Conservation (phyloP, 148 eudicot genomes). For the Drosera capensis region DNA sequence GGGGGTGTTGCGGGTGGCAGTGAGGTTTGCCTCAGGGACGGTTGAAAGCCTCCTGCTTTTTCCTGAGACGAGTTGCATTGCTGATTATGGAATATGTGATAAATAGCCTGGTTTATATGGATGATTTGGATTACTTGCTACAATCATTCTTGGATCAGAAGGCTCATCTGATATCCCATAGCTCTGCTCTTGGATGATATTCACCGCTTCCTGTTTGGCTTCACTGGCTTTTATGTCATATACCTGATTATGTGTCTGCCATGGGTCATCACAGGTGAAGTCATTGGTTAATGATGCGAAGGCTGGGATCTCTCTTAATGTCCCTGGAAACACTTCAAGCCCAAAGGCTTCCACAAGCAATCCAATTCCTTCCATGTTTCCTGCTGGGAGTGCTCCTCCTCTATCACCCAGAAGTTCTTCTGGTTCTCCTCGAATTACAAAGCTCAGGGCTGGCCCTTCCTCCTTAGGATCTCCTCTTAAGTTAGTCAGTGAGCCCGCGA, state of each 20-base stretch:
- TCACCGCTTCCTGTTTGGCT: no score
- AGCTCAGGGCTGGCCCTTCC: slow-evolving; percentile 67
- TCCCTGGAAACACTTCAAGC: slow-evolving; percentile 52
- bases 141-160: no score
- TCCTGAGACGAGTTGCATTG: no score
- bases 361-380: slow-evolving; percentile 89
- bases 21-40: no score
- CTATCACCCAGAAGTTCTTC: slow-evolving; percentile 97
- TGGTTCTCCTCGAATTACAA: slow-evolving; percentile 83
- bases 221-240: no score
- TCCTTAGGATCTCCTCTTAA: slow-evolving; percentile 60
- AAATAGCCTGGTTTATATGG: no score
- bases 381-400: slow-evolving; percentile 97
- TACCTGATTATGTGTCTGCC: neutral
- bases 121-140: no score
- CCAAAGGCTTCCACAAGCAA: slow-evolving; percentile 60
- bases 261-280: slow-evolving; percentile 48
- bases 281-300: slow-evolving; percentile 77
- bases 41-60: no score
- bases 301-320: slow-evolving; percentile 54
- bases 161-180: neutral
- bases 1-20: no score
- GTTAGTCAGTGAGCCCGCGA: slow-evolving; percentile 63
- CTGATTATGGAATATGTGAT: no score
- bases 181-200: neutral